Base-by-base conservation (phyloP, 768 basidiomycete species). In the Mycena epipterygia region DNA sequence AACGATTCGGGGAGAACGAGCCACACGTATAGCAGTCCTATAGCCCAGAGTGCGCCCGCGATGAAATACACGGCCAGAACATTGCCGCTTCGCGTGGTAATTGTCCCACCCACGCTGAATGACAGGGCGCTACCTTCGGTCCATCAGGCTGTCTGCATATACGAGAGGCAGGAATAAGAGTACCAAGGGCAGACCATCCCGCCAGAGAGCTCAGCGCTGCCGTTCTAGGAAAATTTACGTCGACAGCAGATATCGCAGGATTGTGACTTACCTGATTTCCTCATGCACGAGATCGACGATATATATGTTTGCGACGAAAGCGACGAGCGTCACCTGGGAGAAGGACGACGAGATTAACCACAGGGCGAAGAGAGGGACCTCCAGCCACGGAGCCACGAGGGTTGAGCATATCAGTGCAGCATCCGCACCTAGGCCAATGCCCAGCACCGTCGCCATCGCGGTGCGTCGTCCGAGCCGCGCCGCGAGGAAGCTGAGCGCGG, bases 101-200 rank as follows among this genome's bases (percentile, higher is more conserved):
- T 37, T 5, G 71, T 64, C n/a, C 81, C 81, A 48, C 81, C 81
- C 0, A 78, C 33, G 62, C 68, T 66, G 60, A 75, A 81, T 6
- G 81, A 77, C 35, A 80, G 37, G 16, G 68, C 73, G 21, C 67
- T 68, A 33, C 80, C 79, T 81, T 49, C 0, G 52, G 1, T 21
- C 35, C 23, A 32, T 27, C 33, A 67, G 63, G 39, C 23, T 14
- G 2, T 57, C 23, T 14, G 2, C 51, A 35, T 19, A 1, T 19
- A 21, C 12, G 33, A 5, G 23, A 23, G 23, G 25, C 11, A 46
- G 27, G 23, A 1, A n/a, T 52, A 27, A 4, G 17, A 21, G 2
- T 27, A 78, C 81, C 81, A 52, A 82, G 44, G 5, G 64, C 55
- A 12, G 67, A n/a, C 81, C 80, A 82, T 16, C 81, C 81, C 9